phyloP scores from a whole-genome alignment of 2,329 filamentous ascomycete genomes.

The Beauveria asiatica region DNA sequence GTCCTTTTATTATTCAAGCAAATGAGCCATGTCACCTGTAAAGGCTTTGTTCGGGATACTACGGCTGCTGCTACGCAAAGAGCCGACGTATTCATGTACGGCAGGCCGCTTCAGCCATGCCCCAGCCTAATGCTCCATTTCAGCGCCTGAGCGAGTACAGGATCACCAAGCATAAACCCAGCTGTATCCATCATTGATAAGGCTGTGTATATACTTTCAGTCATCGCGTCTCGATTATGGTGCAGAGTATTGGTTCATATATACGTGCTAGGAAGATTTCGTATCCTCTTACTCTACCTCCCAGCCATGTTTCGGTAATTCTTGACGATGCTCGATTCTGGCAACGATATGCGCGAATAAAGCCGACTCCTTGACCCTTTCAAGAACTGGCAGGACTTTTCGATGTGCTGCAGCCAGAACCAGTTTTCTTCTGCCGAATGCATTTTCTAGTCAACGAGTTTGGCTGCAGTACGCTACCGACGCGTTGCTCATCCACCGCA shows the following conservation, averaged over 20 bases:
- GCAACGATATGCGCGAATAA: too few species aligned
- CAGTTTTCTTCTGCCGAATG: background rate
- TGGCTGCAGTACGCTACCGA: too few species aligned
- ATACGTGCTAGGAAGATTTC: too few species aligned
- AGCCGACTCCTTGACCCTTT: background rate
- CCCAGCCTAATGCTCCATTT: background rate
- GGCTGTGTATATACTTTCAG: background rate
- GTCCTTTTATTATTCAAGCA: too few species aligned
- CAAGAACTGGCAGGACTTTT: background rate
- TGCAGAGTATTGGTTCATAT: background rate
- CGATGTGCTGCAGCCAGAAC: background rate
- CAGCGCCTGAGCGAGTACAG: background rate
- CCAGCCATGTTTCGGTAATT: too few species aligned
- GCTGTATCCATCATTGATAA: conserved; percentile 1
- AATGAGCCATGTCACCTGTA: background rate
- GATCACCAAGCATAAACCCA: background rate
- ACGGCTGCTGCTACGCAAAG: background rate
- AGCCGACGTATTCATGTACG: background rate
- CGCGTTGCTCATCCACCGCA: too few species aligned
- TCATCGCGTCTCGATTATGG: background rate
- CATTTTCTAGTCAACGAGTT: too few species aligned
- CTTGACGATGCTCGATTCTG: too few species aligned
- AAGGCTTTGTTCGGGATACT: background rate
- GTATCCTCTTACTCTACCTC: too few species aligned
- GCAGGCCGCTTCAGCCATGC: background rate